Evolutionary conservation across 441 rosid genomes (phyloP), one percentile per base, ranked within the genome.

Genomic region (Macaranga tanarius): DNA sequence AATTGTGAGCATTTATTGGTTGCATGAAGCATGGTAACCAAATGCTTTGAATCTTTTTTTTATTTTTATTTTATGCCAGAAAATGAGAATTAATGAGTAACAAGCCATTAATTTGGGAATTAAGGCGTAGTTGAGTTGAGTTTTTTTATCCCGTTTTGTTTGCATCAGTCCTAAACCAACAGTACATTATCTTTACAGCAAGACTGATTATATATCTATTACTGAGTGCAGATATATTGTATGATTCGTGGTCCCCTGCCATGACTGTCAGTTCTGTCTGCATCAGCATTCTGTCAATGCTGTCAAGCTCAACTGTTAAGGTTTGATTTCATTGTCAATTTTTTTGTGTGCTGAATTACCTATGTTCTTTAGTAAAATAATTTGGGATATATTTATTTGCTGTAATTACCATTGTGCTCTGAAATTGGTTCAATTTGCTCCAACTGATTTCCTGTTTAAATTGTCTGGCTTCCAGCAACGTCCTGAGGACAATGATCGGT

Each of bases 171-270:
- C 51, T 54, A 26, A 63, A 7, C 8, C 5, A 59, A 26, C 42
- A 54, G n/a, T 78, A 7, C 40, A 57, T 67, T 69, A 19, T 63
- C n/a, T 71, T 76, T 76, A 59, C 58, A 15, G 67, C 67, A 25
- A 23, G 64, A 67, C 70, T 75, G 22, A 60, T 42, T 10, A 50
- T 58, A 72, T 50, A 63, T 75, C 31, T 70, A 10, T 75, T 68
- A 70, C 56, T 47, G 8, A 62, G 22, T 74, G 77, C 83, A 95
- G 99, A 96, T 83, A 93, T 96, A 79, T 79, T 96, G 79, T 92
- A 96, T 72, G 99, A 96, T 85, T 96, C 99, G 25, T 96, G 99
- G 99, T 96, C 99, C 0, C 98, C 99, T 0, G 99, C 99, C 22
- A 93, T 96, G 98, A 92, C 97, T 2, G 97, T 96, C 67, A 90